Percentiles rank a stretch among this genome's conserved stretches.
These are phyloP conservation scores for Boletus sp. DNA, from an alignment of 768 basidiomycete species.

Conservation along the genomic window DNA sequence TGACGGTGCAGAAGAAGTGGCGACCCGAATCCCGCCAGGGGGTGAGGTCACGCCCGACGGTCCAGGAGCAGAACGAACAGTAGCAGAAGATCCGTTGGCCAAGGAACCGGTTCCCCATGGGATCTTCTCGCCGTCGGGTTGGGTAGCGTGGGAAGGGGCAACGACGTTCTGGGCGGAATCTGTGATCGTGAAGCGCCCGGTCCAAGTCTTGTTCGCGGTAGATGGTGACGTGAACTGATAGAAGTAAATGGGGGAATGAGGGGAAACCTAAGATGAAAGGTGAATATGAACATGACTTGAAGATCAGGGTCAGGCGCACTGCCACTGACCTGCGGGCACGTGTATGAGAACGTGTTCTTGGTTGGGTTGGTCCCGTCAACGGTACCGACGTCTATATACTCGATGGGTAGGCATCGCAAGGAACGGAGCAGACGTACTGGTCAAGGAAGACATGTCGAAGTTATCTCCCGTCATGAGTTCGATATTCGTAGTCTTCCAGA, in stretches of 20 bases:
- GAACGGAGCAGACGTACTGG: slow-evolving; percentile 44
- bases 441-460: slow-evolving; percentile 60
- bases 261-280: slow-evolving; percentile 44
- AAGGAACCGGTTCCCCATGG: slow-evolving; percentile 69
- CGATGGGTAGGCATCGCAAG: neutral
- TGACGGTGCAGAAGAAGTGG: slow-evolving; percentile 1
- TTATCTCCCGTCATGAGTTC: slow-evolving; percentile 81
- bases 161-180: slow-evolving; percentile 43
- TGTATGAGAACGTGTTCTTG: slow-evolving; percentile 46
- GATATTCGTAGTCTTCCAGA: slow-evolving; percentile 71
- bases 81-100: slow-evolving; percentile 39
- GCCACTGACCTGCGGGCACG: slow-evolving; percentile 63
- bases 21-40: neutral
- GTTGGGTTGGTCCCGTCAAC: slow-evolving; percentile 57
- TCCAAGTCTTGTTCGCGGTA: slow-evolving; percentile 51
- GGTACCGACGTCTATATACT: slow-evolving; percentile 53
- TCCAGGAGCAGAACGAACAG: slow-evolving; percentile 21
- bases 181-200: slow-evolving; percentile 74
- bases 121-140: slow-evolving; percentile 49
- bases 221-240: slow-evolving; percentile 63
- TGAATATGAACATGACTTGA: neutral
- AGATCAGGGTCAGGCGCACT: neutral
- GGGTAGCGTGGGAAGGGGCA: slow-evolving; percentile 48
- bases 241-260: slow-evolving; percentile 72
- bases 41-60: slow-evolving; percentile 2